Evolutionary conservation across 2,329 filamentous ascomycete species (phyloP), one percentile per base, ranked within the genome.

Genomic region (Aureobasidium sp.): DNA sequence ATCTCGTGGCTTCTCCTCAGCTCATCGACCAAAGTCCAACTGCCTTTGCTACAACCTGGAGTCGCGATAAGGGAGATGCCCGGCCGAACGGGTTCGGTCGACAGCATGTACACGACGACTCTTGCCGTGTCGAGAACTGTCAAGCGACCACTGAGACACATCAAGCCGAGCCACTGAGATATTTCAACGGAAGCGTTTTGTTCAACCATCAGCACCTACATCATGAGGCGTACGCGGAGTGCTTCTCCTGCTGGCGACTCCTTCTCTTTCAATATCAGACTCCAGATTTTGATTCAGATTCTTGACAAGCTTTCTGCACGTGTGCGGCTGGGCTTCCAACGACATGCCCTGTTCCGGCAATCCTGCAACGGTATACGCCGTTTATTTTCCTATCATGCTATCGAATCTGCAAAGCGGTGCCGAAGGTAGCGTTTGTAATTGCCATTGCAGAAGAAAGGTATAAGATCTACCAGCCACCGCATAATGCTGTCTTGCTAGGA

Each of bases 361-460:
- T 57, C 41, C 39, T 57, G 3, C 53, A 57, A 57, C 53, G 53
- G 53, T 45, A 57, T 57, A 4, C 31, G 31, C 53, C 53, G 53
- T 57, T 57, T 45, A 36, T 57, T 57, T 57, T 44, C 39, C 20
- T 48, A 29, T 27, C 14, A 45, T 44, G 39, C 39, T 57, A 57
- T 57, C 41, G 53, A 57, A 34, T 45, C 27, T 36, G 41, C n/a
- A 25, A 44, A 57, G 39, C 53, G 29, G 36, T 57, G 53, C 39
- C 25, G 39, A 44, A 57, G 39, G 53, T 57, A 57, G 17, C n/a
- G n/a, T 45, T n/a, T 57, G 53, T 57, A 45, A 45, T 57, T 57
- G 39, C 17, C 17, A 12, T 29, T 22, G 53, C 25, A 31, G 17
- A 39, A 44, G 17, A 8, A 15, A 34, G 27, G 52, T 56, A 57